Base-by-base conservation (phyloP, 139 green algal genomes). In the Deuterostichococcus epilithicus region DNA sequence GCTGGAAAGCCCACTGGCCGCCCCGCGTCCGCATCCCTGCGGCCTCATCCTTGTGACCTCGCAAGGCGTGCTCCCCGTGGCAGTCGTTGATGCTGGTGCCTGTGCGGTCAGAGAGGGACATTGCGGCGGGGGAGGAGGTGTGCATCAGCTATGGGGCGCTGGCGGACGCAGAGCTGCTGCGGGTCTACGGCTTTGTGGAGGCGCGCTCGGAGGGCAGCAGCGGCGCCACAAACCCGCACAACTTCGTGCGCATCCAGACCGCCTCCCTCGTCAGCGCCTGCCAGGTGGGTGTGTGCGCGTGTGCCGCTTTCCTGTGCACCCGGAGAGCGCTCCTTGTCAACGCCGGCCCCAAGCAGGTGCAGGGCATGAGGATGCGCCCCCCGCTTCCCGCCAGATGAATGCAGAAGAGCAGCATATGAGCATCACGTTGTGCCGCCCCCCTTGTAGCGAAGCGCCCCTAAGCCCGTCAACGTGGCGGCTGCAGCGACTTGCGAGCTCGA, bases 151-250 rank as follows among this genome's bases (percentile, higher is more conserved):
- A 94, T 77, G 90, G 90, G 34, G 84, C 91, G 65, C 82, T 94
- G 73, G 83, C 77, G 32, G 86, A 94, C 75, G 83, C 84, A 10
- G 80, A 92, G 80, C 85, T 93, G 68, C 81, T 95, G 69, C 82
- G 89, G 71, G 90, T 85, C 18, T 95, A 93, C 75, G 89, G 90
- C 52, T 94, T 94, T 76, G 73, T 94, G 18, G 87, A 82, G 58
- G 10, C 52, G n/a, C n/a, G n/a, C n/a, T n/a, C n/a, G n/a, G 68
- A 68, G 3, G 58, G 73, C 37, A 39, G 35, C 34, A 58, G 28
- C 15, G 68, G 36, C 34, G 47, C 39, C 42, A 58, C 32, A 8
- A 85, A 85, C 38, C 76, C 76, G 25, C 44, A 82, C 76, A 82
- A 85, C 75, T 71, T 45, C 67, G 45, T 85, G 18, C 22, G 38